A percentile compares a stretch with the other conserved stretches of the same genome.
phyloP scores from a whole-genome alignment of 2,329 filamentous ascomycete species.

The Periglandula ipomoeae region DNA sequence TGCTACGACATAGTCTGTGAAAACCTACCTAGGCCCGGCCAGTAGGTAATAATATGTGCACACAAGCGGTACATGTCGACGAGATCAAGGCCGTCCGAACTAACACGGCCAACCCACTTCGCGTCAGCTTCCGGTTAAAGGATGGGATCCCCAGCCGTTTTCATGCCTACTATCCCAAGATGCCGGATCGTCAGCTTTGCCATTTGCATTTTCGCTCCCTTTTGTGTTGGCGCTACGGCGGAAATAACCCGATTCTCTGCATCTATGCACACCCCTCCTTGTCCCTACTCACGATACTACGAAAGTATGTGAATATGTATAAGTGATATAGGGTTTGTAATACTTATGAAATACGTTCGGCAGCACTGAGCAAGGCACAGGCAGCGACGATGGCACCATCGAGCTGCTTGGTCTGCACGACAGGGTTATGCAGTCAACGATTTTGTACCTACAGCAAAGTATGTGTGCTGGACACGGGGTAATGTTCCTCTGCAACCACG shows the following conservation, averaged over 20 bases:
- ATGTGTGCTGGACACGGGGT: too few relatives aligned
- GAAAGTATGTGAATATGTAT: background rate
- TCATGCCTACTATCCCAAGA: conserved; percentile 5
- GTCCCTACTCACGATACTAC: conserved; percentile 6
- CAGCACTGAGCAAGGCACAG: too few relatives aligned
- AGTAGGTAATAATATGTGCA: too few relatives aligned
- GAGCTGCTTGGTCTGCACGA: too few relatives aligned
- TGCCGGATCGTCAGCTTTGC: conserved; percentile 6
- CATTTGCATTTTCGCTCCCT: conserved; percentile 2
- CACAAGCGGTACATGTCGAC: background rate
- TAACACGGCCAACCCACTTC: background rate
- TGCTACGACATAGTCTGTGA: too few relatives aligned
- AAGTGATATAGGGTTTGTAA: too few relatives aligned
- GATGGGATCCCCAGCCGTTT: background rate
- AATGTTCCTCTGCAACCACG: too few relatives aligned
- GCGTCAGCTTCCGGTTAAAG: background rate
- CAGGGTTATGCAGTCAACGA: too few relatives aligned
- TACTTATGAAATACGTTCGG: too few relatives aligned
- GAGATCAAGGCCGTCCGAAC: background rate
- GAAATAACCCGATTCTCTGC: conserved; percentile 25
- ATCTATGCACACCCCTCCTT: conserved; percentile 16
- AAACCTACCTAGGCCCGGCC: too few relatives aligned
- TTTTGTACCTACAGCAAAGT: too few relatives aligned
- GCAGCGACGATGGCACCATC: too few relatives aligned
- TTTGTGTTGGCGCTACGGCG: conserved; percentile 17